These are phyloP conservation scores for Nevesoporus exiguus DNA, from an alignment of 768 basidiomycete genomes.

Conservation along the genomic window DNA sequence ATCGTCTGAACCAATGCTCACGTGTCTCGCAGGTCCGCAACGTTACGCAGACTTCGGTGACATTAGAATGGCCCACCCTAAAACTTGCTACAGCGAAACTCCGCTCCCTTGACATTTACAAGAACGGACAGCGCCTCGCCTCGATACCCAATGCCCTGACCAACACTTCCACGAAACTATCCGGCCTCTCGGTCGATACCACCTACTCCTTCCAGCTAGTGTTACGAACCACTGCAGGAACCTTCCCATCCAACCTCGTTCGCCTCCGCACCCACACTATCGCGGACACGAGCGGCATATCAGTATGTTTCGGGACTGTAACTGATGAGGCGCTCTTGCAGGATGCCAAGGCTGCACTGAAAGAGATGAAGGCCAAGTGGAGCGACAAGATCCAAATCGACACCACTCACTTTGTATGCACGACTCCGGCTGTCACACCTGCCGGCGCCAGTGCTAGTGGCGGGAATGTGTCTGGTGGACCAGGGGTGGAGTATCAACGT, in stretches of 20 bases:
- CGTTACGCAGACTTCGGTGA: conserved; percentile 94
- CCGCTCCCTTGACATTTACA: conserved; percentile 88
- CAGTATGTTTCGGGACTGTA: conserved; percentile 91
- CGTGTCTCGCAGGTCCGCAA: conserved; percentile 66
- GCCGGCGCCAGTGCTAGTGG: conserved; percentile 54
- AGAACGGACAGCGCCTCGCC: conserved; percentile 84
- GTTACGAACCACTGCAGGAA: conserved; percentile 89
- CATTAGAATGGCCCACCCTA: conserved; percentile 90
- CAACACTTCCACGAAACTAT: conserved; percentile 87
- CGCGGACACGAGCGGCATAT: conserved; percentile 91
- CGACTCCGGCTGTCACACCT: conserved; percentile 74
- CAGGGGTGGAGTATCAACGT: conserved; percentile 90
- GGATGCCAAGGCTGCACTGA: conserved; percentile 75
- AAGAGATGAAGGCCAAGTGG: conserved; percentile 87
- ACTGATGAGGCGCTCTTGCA: conserved; percentile 73
- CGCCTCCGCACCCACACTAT: conserved; percentile 90
- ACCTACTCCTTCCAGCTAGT: conserved; percentile 95
- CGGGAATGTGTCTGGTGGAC: conserved; percentile 48
- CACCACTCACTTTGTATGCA: conserved; percentile 97
- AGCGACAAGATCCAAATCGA: conserved; percentile 94
- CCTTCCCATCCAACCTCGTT: conserved; percentile 80
- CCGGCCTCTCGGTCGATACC: conserved; percentile 74
- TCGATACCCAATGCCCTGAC: conserved; percentile 77
- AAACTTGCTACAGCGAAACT: conserved; percentile 83
- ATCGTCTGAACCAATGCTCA: background rate